Base-by-base conservation (phyloP, 495 filamentous ascomycete genomes). In the Pyrenula aspistea region DNA sequence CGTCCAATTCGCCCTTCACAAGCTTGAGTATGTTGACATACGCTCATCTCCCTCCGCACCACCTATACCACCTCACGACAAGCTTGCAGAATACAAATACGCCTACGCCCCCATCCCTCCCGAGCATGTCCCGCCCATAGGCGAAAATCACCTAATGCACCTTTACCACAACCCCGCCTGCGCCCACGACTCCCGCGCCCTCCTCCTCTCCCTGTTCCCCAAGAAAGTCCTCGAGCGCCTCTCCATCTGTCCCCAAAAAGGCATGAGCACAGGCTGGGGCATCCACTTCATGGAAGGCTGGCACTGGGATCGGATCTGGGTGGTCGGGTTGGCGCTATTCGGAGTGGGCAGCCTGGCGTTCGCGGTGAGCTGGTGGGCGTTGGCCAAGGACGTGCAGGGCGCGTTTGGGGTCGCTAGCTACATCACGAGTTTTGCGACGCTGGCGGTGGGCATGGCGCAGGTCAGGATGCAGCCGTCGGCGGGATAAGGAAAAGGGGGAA, bases 271-370 rank as follows among this genome's bases (percentile, higher is more conserved):
- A n/a, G 71, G 68, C 1, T 76, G 69, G 70, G 73, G 73, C 12
- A 63, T 76, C 47, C 68, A 70, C 23, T 63, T 73, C 19, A 67
- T 72, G 1, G 71, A 73, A 61, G 67, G 68, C 10, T 73, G 69
- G 56, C 53, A 65, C n/a, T 57, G 59, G 2, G 58, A 62, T n/a
- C 64, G 61, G n/a, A 58, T 74, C 15, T 74, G 68, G 71, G 25
- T 60, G 4, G 19, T 67, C 3, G 24, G 61, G 8, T 60, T 68
- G 24, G 22, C 55, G 0, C 56, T 66, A 10, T 72, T 74, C 31
- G 56, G 63, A 2, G 1, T 67, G 2, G 67, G 66, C 1, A 73
- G 67, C 58, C 22, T 66, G 11, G 54, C 69, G 1, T 71, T 75
- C 55, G 70, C 60, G 2, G 47, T 69, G 8, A 57, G 63, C 21